Evolutionary conservation across 75 land plant species (phyloP).

Genomic region (Cupressus sempervirens): DNA sequence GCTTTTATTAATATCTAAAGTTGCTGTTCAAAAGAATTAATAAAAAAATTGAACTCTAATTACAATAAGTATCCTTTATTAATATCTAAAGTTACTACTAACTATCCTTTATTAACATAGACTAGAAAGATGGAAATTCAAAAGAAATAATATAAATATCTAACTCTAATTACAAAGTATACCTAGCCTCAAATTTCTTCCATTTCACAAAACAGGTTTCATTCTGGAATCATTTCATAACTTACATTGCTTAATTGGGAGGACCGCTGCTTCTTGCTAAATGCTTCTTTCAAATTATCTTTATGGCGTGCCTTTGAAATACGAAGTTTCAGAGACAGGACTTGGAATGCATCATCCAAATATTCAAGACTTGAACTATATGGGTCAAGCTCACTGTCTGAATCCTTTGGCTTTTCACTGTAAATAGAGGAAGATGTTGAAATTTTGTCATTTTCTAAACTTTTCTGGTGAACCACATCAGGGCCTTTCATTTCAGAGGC

Average conservation of each 20-base stretch:
- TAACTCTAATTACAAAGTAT: neutral
- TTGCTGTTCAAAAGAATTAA: neutral
- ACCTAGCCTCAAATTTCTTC: slow-evolving; percentile 1
- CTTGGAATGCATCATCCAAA: slow-evolving; percentile 37
- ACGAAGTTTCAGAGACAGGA: slow-evolving; percentile 26
- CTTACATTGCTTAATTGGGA: slow-evolving; percentile 18
- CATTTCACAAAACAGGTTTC: neutral
- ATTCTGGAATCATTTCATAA: neutral
- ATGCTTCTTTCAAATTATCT: slow-evolving; percentile 34
- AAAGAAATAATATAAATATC: neutral
- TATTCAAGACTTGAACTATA: slow-evolving; percentile 34
- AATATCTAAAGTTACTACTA: too few species aligned
- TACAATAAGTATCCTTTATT: neutral
- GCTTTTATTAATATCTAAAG: too few species aligned
- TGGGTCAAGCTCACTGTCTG: slow-evolving; percentile 15
- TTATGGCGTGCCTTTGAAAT: slow-evolving; percentile 32
- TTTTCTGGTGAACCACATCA: slow-evolving; percentile 6
- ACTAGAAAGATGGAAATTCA: neutral
- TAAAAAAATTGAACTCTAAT: neutral
- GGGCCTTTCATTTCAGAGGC: slow-evolving; percentile 8
- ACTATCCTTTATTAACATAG: too few species aligned
- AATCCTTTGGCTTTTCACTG: slow-evolving; percentile 9
- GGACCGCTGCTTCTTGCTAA: slow-evolving; percentile 24
- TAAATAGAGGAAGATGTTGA: neutral
- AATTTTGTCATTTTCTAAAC: neutral